Conservation (phyloP, 768 basidiomycete species). For the Amanita brunnescens region DNA sequence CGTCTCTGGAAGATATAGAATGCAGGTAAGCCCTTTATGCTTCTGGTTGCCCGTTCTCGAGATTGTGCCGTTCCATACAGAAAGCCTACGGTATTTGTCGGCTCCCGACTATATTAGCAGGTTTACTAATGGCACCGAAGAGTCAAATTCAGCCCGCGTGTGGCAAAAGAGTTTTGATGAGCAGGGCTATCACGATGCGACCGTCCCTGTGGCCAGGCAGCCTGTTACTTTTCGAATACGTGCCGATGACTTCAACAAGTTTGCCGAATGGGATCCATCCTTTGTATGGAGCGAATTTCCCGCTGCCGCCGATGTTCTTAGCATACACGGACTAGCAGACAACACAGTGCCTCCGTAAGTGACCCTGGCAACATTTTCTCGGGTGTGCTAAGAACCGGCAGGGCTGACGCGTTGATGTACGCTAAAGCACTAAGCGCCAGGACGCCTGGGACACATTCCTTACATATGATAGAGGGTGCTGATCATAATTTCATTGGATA, state of each 20-base stretch:
- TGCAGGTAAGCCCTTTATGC: conserved; percentile 45
- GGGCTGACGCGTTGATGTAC: conserved; percentile 68
- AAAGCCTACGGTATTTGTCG: conserved; percentile 34
- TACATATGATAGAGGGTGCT: conserved; percentile 63
- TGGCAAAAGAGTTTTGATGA: conserved; percentile 42
- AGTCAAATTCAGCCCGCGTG: conserved; percentile 10
- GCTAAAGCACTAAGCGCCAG: conserved; percentile 49
- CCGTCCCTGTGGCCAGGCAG: conserved; percentile 58
- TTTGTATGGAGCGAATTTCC: conserved; percentile 68
- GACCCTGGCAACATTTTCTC: too few relatives aligned
- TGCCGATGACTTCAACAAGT: conserved; percentile 51
- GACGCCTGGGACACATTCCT: conserved; percentile 57
- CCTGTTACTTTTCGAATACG: conserved; percentile 41
- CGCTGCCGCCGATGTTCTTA: conserved; percentile 52
- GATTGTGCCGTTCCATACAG: conserved; percentile 15
- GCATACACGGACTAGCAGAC: conserved; percentile 70
- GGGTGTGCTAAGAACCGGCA: conserved; percentile 16
- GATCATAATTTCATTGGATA: conserved; percentile 74
- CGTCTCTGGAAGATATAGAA: conserved; percentile 69
- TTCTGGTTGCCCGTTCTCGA: not conserved
- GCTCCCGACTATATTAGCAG: conserved; percentile 7
- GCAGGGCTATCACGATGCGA: conserved; percentile 57
- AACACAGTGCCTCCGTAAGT: conserved; percentile 61
- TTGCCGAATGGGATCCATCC: conserved; percentile 57
- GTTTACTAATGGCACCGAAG: conserved; percentile 11